These are phyloP conservation scores for Penicillium tannophilum DNA, from an alignment of 495 filamentous ascomycete genomes.

Conservation along the genomic window DNA sequence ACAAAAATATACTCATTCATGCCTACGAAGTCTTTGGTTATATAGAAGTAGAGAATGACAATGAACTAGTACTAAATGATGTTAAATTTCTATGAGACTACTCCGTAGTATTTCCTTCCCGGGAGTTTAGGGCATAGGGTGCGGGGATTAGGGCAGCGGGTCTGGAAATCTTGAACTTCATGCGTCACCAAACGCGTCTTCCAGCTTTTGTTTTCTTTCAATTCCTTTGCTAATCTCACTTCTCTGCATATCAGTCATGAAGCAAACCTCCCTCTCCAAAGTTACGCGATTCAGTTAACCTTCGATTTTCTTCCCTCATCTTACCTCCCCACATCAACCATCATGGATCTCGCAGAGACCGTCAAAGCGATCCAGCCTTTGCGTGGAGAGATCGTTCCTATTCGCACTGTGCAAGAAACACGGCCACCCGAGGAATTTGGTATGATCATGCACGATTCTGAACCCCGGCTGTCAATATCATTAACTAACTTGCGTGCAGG, in stretches of 20 bases:
- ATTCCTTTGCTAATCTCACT: neutral
- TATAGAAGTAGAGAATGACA: neutral
- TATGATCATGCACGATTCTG: constrained; percentile 16
- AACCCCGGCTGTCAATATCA: neutral
- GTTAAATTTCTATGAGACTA: neutral
- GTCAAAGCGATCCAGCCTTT: constrained; percentile 33
- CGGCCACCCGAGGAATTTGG: constrained; percentile 42
- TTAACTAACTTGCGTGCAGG: constrained; percentile 26
- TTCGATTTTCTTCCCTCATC: neutral
- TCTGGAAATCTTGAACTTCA: constrained; percentile 21
- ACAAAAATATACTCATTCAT: neutral
- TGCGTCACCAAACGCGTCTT: constrained; percentile 4
- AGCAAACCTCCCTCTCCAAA: neutral
- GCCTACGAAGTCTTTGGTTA: too few species aligned
- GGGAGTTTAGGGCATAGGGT: constrained; percentile 43
- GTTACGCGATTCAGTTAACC: neutral
- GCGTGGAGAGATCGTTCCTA: constrained; percentile 35
- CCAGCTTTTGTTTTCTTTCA: constrained; percentile 6
- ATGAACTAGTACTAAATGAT: neutral
- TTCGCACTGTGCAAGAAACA: constrained; percentile 47
- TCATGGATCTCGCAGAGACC: constrained; percentile 31
- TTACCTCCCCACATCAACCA: neutral
- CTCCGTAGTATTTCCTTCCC: constrained; percentile 1
- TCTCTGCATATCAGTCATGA: neutral
- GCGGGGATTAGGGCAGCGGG: constrained; percentile 29